A percentile compares a stretch with the other conserved stretches of the same genome.
Evolutionary conservation across 768 basidiomycete genomes (phyloP).

Genomic region (Nidularia pulvinata): DNA sequence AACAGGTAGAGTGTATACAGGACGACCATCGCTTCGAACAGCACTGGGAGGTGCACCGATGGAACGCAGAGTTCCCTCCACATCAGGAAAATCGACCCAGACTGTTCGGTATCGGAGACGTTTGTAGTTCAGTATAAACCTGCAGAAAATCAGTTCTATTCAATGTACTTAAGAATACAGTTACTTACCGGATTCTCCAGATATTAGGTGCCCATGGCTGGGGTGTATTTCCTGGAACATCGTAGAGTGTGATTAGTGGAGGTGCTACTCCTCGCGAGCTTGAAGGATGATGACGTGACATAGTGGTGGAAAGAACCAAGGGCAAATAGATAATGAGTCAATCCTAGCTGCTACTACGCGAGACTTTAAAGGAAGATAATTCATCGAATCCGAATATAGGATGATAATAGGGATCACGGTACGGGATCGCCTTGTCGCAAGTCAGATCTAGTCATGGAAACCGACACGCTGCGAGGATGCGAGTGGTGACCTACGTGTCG

Average conservation of each 20-base stretch:
- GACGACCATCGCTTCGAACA: slow-evolving; percentile 51
- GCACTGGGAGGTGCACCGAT: slow-evolving; percentile 63
- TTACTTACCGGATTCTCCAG: slow-evolving; percentile 64
- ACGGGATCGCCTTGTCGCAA: neutral
- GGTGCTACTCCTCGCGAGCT: slow-evolving; percentile 17
- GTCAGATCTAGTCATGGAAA: slow-evolving; percentile 9
- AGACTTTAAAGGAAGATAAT: neutral
- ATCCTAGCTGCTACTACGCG: neutral
- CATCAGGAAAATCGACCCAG: slow-evolving; percentile 72
- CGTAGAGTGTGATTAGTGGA: slow-evolving; percentile 65
- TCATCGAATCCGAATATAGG: neutral
- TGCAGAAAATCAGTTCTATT: slow-evolving; percentile 15
- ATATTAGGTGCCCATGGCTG: slow-evolving; percentile 80
- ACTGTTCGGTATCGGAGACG: slow-evolving; percentile 66
- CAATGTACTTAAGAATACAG: neutral
- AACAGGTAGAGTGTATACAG: slow-evolving; percentile 69
- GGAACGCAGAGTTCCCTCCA: slow-evolving; percentile 57
- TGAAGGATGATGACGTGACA: slow-evolving; percentile 12
- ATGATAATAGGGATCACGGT: no score
- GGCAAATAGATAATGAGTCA: neutral
- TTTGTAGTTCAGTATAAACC: slow-evolving; percentile 79
- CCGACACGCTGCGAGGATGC: neutral
- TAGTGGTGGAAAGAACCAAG: neutral
- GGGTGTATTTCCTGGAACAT: slow-evolving; percentile 56
- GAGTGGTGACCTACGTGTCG: neutral